These are phyloP conservation scores for Bipolaris victoriae DNA, from an alignment of 2,329 filamentous ascomycete species.

Conservation along the genomic window DNA sequence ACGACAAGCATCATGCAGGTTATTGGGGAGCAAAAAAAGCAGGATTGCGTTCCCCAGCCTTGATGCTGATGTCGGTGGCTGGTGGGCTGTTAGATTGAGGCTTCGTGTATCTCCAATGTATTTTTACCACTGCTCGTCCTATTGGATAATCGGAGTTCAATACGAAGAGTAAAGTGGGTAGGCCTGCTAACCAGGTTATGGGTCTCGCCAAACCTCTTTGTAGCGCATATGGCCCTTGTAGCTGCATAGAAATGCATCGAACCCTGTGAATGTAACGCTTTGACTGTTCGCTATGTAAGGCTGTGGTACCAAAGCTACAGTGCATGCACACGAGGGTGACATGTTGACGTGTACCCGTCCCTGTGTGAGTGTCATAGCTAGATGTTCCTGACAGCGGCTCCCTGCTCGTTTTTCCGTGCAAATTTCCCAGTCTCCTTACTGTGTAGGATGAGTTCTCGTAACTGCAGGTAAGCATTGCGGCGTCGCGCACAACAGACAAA, in stretches of 20 bases:
- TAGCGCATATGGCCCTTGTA: background rate
- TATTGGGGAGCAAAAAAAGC: constrained; percentile 3
- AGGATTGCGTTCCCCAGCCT: background rate
- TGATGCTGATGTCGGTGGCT: constrained; percentile 1
- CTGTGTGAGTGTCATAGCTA: background rate
- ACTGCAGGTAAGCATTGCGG: constrained; percentile 35
- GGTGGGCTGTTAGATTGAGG: background rate
- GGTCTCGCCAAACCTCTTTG: background rate
- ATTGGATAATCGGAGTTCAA: constrained; percentile 10
- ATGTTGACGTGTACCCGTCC: background rate
- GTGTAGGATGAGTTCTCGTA: constrained; percentile 18
- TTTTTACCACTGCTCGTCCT: background rate
- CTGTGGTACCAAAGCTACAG: background rate
- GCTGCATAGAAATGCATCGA: background rate
- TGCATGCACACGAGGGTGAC: background rate
- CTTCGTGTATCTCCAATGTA: constrained; percentile 3
- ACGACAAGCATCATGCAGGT: constrained; percentile 16
- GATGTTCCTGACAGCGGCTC: constrained; percentile 7
- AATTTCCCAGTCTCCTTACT: constrained; percentile 18
- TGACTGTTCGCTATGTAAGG: no score
- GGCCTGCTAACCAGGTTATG: background rate
- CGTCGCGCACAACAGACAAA: constrained; percentile 12
- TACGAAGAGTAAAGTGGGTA: constrained; percentile 17
- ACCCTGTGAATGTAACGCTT: background rate
- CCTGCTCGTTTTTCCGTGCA: constrained; percentile 27